These are phyloP conservation scores for Hypsizygus marmoreus DNA, from an alignment of 768 basidiomycete species.

Conservation along the genomic window DNA sequence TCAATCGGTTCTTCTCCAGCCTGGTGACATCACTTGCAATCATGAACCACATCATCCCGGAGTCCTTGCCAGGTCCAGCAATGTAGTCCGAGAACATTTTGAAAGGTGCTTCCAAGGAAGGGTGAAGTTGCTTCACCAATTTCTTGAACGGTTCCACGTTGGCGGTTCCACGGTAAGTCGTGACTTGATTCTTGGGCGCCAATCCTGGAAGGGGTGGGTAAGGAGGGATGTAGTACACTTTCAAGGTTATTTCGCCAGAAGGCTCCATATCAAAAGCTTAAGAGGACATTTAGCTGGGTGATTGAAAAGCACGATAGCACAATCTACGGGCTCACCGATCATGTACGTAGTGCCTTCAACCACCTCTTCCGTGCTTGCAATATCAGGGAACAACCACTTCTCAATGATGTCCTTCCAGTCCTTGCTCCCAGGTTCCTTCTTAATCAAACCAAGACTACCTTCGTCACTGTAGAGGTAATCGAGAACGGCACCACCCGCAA, in stretches of 20 bases:
- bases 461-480: conserved; percentile 15
- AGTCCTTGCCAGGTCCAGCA: conserved; percentile 12
- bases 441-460: conserved; percentile 14
- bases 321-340: conserved; percentile 15
- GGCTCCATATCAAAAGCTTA: conserved; percentile 18
- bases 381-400: conserved; percentile 18
- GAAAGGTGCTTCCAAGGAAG: conserved; percentile 9
- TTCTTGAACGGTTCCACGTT: conserved; percentile 12
- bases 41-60: conserved; percentile 13
- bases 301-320: conserved; percentile 2
- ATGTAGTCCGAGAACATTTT: conserved; percentile 12
- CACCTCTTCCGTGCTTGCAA: conserved; percentile 10
- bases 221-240: conserved; percentile 18
- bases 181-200: conserved; percentile 9
- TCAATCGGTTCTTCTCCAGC: conserved; percentile 14
- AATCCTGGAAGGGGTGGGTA: conserved; percentile 8
- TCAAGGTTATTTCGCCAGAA: conserved; percentile 16
- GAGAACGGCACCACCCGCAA: conserved; percentile 17
- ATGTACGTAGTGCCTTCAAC: conserved; percentile 17
- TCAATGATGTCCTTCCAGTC: conserved; percentile 15
- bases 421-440: conserved; percentile 12
- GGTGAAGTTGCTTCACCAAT: conserved; percentile 9
- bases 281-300: neutral
- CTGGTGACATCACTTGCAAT: conserved; percentile 12
- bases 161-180: conserved; percentile 15